A percentile compares a stretch with the other conserved stretches of the same genome.
phyloP scores from a whole-genome alignment of 2,329 filamentous ascomycete species.

The Lasiodiplodia sp. region DNA sequence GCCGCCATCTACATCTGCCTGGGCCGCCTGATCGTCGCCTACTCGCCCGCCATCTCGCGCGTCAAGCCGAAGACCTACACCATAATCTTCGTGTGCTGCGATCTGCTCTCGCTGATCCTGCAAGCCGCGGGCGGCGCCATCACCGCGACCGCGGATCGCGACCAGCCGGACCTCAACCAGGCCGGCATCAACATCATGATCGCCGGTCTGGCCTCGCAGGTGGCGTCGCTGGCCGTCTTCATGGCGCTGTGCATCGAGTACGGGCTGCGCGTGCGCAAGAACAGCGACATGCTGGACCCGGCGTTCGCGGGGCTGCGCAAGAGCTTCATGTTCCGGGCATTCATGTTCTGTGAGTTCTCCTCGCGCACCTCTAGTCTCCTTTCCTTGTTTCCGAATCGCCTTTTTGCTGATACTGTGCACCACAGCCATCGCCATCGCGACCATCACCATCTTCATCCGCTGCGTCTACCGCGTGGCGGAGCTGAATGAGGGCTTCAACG shows the following conservation, averaged over 20 bases:
- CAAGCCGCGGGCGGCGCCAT: constrained; percentile 66
- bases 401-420: not conserved
- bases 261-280: constrained; percentile 30
- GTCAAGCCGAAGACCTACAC: constrained; percentile 56
- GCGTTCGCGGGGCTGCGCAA: not conserved
- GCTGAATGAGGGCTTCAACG: constrained; percentile 55
- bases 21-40: constrained; percentile 63
- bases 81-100: constrained; percentile 65
- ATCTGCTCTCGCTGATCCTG: constrained; percentile 64
- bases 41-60: constrained; percentile 51
- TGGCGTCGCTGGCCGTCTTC: constrained; percentile 60
- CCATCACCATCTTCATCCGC: constrained; percentile 55
- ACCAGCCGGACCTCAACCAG: constrained; percentile 46
- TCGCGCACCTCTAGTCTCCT: not conserved
- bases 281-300: not conserved
- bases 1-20: constrained; percentile 65
- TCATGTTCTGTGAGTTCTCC: constrained; percentile 6
- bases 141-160: constrained; percentile 58
- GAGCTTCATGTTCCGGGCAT: not conserved
- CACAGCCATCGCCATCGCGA: constrained; percentile 46
- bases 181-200: constrained; percentile 64
- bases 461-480: constrained; percentile 60
- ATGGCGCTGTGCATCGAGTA: constrained; percentile 51
- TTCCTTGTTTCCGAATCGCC: not conserved
- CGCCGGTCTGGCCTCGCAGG: constrained; percentile 64